Evolutionary conservation across 2,329 filamentous ascomycete genomes (phyloP).

Genomic region (Fusarium brachygibbosum): DNA sequence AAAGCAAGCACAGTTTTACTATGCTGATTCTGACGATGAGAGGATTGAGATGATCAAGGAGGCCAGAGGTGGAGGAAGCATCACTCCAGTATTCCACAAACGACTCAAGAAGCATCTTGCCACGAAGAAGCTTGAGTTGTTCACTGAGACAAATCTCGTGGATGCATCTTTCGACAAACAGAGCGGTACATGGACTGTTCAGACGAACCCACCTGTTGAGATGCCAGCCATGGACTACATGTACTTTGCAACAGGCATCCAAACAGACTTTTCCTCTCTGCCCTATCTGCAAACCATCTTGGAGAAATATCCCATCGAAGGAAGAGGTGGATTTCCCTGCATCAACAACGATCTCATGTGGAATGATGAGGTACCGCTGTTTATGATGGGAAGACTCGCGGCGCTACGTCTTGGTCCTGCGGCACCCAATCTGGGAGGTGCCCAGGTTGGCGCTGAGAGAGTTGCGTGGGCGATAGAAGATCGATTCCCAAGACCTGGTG

Average conservation of each 20-base stretch:
- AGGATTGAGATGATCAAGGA: slow-evolving; percentile 73
- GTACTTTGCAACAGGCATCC: slow-evolving; percentile 81
- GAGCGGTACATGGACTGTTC: slow-evolving; percentile 56
- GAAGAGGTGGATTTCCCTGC: slow-evolving; percentile 76
- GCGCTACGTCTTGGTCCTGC: slow-evolving; percentile 78
- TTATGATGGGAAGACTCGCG: slow-evolving; percentile 77
- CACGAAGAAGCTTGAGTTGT: slow-evolving; percentile 65
- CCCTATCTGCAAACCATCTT: slow-evolving; percentile 73
- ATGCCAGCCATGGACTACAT: slow-evolving; percentile 75
- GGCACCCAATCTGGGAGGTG: slow-evolving; percentile 80
- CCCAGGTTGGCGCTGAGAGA: slow-evolving; percentile 78
- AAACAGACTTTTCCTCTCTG: slow-evolving; percentile 71
- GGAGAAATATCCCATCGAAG: slow-evolving; percentile 70
- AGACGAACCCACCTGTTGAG: slow-evolving; percentile 66
- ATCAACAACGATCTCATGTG: slow-evolving; percentile 83
- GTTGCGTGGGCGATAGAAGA: slow-evolving; percentile 79
- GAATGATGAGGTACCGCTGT: slow-evolving; percentile 78
- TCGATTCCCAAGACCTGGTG: slow-evolving; percentile 50
- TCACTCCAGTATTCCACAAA: slow-evolving; percentile 77
- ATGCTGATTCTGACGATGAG: slow-evolving; percentile 78
- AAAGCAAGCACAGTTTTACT: slow-evolving; percentile 83
- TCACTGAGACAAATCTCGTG: slow-evolving; percentile 69
- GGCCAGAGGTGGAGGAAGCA: slow-evolving; percentile 81
- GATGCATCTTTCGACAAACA: slow-evolving; percentile 64
- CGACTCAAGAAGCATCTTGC: slow-evolving; percentile 72